Evolutionary conservation across 257 asterid species (phyloP), one percentile per base, ranked within the genome.

Genomic region (Solanum commersonii): DNA sequence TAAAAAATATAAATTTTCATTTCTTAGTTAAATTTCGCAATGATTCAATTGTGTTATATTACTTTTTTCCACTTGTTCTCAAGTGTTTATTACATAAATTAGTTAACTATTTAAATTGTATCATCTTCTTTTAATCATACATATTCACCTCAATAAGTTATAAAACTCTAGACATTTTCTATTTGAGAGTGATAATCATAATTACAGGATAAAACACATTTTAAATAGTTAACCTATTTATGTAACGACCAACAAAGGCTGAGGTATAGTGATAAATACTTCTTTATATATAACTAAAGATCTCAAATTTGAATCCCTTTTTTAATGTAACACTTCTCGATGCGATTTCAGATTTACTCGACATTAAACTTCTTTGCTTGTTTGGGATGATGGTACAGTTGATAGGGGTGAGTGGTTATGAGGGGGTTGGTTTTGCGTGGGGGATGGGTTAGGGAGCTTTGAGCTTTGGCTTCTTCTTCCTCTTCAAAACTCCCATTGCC

Each of bases 401-500:
- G 34, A 15, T 1, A 4, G 83, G 59, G 63, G 8, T 7, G 2
- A 0, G 84, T 0, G 67, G 37, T 78, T 78, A 6, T 4, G 49
- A 20, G 46, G 29, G 46, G 11, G 18, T 35, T 37, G 83, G 84
- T 77, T 23, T n/a, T 18, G 2, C 0, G 2, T 12, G 65, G 65
- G 35, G 29, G 44, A 0, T 3, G 70, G 68, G 40, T 9, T 4
- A 4, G 44, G 34, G 42, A 13, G 44, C 71, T 49, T 82, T 31
- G 20, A 49, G 86, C 44, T 49, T 29, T 82, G 70, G 86, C 86
- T 82, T 82, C 86, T 29, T 52, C 86, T 82, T 82, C 85, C 42
- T 49, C 86, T 82, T 87, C 86, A 86, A 87, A 90, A 73, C 90
- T 83, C 14, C 33, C 70, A 81, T 86, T 37, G 83, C 90, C 94